Percentiles rank a stretch among this genome's conserved stretches.
Conservation (phyloP, 805 yeast genomes). For the Komagataella kurtzmanii region DNA sequence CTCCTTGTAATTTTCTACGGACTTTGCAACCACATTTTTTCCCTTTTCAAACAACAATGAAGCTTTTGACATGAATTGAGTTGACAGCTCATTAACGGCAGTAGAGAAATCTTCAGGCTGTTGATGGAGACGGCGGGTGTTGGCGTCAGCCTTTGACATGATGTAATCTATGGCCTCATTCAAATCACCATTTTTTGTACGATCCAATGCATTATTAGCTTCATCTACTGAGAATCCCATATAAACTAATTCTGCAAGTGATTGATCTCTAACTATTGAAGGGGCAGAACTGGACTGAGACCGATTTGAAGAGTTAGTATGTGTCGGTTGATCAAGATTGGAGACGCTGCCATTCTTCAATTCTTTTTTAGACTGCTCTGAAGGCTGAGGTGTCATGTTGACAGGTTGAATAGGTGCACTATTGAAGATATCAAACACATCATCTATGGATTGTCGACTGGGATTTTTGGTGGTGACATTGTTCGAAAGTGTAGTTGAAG, state of each 20-base stretch:
- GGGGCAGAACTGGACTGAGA: neutral
- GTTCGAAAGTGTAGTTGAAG: neutral
- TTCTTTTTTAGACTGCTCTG: neutral
- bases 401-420: neutral
- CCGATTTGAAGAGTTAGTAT: neutral
- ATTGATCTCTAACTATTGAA: conserved; percentile 22
- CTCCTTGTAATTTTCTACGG: conserved; percentile 42
- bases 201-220: conserved; percentile 45
- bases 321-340: neutral
- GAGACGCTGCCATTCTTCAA: neutral
- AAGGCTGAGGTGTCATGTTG: neutral
- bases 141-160: conserved; percentile 44
- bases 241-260: conserved; percentile 58
- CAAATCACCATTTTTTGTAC: conserved; percentile 40
- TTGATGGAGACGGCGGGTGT: conserved; percentile 4
- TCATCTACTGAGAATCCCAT: conserved; percentile 64
- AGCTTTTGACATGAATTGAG: conserved; percentile 46
- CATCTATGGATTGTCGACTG: neutral
- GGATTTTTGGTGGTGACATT: neutral
- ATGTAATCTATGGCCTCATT: conserved; percentile 53
- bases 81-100: conserved; percentile 38
- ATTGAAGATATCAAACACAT: neutral
- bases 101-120: conserved; percentile 21
- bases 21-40: conserved; percentile 44
- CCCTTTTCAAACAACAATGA: conserved; percentile 45